These are phyloP conservation scores for Paramecium sexaurelia DNA, from an alignment of 73 alveolate genomes.

Conservation along the genomic window DNA sequence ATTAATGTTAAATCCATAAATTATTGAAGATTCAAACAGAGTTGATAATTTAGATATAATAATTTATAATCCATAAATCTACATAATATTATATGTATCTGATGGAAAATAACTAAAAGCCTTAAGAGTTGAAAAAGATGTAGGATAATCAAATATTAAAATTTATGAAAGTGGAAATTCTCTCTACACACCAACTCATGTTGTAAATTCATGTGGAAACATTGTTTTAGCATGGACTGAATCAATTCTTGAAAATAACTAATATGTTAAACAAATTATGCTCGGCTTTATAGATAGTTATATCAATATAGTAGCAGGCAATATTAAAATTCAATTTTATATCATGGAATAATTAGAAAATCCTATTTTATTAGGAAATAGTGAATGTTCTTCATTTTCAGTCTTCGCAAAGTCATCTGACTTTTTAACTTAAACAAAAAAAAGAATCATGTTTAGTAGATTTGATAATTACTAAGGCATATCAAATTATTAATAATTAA, in stretches of 20 bases:
- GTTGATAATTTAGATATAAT: neutral
- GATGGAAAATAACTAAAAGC: neutral
- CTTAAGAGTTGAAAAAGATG: neutral
- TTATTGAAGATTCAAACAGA: neutral
- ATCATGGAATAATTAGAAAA: neutral
- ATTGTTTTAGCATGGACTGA: neutral
- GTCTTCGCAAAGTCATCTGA: neutral
- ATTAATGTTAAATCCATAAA: neutral
- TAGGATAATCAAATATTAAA: neutral
- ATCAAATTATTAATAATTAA: neutral
- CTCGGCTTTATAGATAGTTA: neutral
- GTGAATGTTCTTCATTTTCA: neutral
- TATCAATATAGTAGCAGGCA: neutral
- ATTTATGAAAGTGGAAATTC: neutral
- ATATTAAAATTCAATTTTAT: neutral
- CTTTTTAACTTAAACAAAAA: neutral
- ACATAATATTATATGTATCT: neutral
- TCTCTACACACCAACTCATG: neutral
- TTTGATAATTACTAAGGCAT: neutral
- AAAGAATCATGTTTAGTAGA: neutral
- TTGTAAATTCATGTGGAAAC: neutral
- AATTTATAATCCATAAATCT: neutral
- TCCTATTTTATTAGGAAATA: neutral
- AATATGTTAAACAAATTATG: neutral
- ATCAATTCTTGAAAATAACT: neutral